Evolutionary conservation across 306 rosid species (phyloP).

Genomic region (Abrus precatorius): DNA sequence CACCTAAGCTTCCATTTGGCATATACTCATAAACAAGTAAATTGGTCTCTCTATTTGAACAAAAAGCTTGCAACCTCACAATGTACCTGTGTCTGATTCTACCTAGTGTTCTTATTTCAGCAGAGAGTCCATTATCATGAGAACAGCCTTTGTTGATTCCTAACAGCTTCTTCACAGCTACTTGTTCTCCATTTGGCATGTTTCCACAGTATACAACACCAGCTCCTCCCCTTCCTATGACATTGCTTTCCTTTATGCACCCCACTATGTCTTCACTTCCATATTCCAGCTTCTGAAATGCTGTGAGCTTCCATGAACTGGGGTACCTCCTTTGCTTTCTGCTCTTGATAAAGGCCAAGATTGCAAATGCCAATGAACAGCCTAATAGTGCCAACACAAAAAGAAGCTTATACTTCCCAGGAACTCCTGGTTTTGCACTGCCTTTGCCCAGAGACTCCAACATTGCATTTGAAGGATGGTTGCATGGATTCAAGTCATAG

Average conservation of each 20-base stretch:
- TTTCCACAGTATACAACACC: conserved; percentile 87
- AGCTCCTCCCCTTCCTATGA: conserved; percentile 93
- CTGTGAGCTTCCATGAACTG: conserved; percentile 79
- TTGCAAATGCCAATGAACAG: conserved; percentile 78
- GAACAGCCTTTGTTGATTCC: conserved; percentile 83
- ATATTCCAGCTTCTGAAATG: conserved; percentile 83
- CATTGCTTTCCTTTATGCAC: conserved; percentile 80
- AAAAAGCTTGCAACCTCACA: conserved; percentile 80
- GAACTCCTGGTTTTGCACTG: conserved; percentile 52
- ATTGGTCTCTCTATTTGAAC: conserved; percentile 82
- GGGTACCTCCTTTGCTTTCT: conserved; percentile 61
- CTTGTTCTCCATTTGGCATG: conserved; percentile 80
- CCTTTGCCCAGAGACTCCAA: conserved; percentile 45
- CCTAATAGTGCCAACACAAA: conserved; percentile 74
- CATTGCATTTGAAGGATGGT: conserved; percentile 49
- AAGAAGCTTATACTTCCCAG: conserved; percentile 72
- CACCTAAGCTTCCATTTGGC: conserved; percentile 91
- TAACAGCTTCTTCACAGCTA: conserved; percentile 85
- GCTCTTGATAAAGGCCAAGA: conserved; percentile 71
- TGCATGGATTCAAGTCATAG: conserved; percentile 65
- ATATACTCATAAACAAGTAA: conserved; percentile 90
- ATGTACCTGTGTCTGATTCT: conserved; percentile 90
- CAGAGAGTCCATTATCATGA: conserved; percentile 85
- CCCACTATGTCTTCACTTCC: conserved; percentile 76
- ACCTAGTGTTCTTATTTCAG: conserved; percentile 84